phyloP scores from a whole-genome alignment of 2,329 filamentous ascomycete genomes.

The Exophiala bonariae region DNA sequence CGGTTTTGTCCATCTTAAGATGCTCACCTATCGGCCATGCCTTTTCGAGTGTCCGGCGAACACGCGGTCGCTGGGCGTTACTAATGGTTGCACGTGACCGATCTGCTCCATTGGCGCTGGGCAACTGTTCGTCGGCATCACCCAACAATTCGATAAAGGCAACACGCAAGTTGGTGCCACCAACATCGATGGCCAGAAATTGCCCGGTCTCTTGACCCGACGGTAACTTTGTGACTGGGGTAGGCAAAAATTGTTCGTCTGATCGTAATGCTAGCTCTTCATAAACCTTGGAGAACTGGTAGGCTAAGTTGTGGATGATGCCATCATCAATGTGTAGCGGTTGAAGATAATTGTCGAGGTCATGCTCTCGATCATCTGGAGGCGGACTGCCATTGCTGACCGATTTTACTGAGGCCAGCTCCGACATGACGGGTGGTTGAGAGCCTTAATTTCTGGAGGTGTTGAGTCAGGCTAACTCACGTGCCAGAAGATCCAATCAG shows the following conservation, averaged over 20 bases:
- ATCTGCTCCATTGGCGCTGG: conserved; percentile 29
- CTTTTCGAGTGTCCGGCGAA: conserved; percentile 64
- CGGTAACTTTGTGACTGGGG: conserved; percentile 47
- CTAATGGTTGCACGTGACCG: conserved; percentile 44
- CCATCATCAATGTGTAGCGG: conserved; percentile 43
- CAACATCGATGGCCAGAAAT: conserved; percentile 59
- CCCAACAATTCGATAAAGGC: conserved; percentile 56
- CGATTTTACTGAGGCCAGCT: conserved; percentile 23
- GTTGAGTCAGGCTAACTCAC: conserved; percentile 8
- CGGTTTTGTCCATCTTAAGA: conserved; percentile 71
- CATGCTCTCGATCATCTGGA: conserved; percentile 33
- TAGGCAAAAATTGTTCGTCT: conserved; percentile 49
- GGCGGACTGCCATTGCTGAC: conserved; percentile 27
- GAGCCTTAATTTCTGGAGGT: background rate
- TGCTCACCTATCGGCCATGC: conserved; percentile 74
- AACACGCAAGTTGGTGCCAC: conserved; percentile 57
- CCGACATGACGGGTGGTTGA: conserved; percentile 20
- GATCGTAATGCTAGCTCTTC: conserved; percentile 44
- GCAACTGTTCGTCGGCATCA: conserved; percentile 36
- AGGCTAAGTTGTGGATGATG: conserved; percentile 45
- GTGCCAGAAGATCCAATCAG: conserved; percentile 21
- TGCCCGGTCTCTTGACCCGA: conserved; percentile 55
- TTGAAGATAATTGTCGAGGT: conserved; percentile 41
- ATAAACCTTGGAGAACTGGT: conserved; percentile 47
- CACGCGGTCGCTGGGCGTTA: conserved; percentile 50